These are phyloP conservation scores for Yamadazyma pseudoaaseri DNA, from an alignment of 1,139 yeast genomes.

Conservation along the genomic window DNA sequence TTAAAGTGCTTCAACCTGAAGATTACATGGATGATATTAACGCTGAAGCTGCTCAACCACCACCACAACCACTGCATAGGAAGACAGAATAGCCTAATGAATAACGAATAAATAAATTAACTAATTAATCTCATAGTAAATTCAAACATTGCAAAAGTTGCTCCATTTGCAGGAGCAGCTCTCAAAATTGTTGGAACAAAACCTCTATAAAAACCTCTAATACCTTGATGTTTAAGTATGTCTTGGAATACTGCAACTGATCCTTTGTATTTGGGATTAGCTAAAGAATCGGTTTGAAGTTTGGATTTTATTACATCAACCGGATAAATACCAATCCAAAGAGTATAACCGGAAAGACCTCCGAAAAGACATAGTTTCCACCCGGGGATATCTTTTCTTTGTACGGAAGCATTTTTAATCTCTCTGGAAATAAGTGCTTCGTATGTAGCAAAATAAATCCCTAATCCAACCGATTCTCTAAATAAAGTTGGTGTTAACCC, in stretches of 20 bases:
- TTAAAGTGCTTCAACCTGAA: constrained; percentile 40
- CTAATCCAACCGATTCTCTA: constrained; percentile 86
- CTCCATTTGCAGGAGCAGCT: constrained; percentile 97
- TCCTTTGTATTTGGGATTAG: constrained; percentile 45
- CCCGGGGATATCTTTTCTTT: constrained; percentile 73
- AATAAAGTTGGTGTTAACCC: constrained; percentile 78
- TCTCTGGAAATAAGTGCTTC: constrained; percentile 80
- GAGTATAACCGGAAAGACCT: constrained; percentile 80
- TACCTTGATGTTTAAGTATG: constrained; percentile 56
- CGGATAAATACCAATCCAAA: constrained; percentile 84
- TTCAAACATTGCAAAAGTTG: constrained; percentile 91
- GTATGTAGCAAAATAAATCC: constrained; percentile 83
- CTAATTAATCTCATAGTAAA: constrained; percentile 64
- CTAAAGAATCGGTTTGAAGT: constrained; percentile 76
- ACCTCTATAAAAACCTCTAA: constrained; percentile 81
- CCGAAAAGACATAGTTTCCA: constrained; percentile 82
- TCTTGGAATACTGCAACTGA: constrained; percentile 55
- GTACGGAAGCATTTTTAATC: constrained; percentile 33
- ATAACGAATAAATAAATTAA: constrained; percentile 16
- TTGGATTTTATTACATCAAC: constrained; percentile 83
- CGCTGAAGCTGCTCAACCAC: constrained; percentile 2
- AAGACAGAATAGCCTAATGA: constrained; percentile 2
- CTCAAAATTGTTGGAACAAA: constrained; percentile 86
- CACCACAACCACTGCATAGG: neutral
- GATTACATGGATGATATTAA: constrained; percentile 30